Base-by-base conservation (phyloP, 2,329 filamentous ascomycete genomes). In the Didymella arachidicola region DNA sequence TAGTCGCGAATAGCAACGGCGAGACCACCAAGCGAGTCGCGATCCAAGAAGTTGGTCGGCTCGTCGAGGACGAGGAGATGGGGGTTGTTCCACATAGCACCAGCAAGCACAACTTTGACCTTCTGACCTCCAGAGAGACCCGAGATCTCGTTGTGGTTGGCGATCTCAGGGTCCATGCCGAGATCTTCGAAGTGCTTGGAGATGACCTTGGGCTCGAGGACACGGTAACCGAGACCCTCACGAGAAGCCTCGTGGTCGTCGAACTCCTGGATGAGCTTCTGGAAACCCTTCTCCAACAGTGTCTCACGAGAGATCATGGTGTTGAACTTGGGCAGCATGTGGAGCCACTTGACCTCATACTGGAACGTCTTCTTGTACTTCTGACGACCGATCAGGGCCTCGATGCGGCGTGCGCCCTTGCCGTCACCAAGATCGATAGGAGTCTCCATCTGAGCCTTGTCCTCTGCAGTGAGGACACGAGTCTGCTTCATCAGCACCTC, bases 331-430 rank as follows among this genome's bases (percentile, higher is more conserved):
- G 95, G 95, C 19, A 98, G 84, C 79, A 92, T 86, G 64, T 87
- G 85, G 62, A 89, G 82, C 95, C 95, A 99, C 86, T 98, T 97
- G 43, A 97, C 87, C 83, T 98, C 94, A 75, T 98, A 98, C 83
- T 97, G 93, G 86, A 96, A 97, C 39, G 89, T 91, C 87, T 99
- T 99, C 89, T 99, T 98, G 83, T 87, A 97, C 83, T 99, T 99
- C 77, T 97, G 93, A 69, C 95, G 90, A 83, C 95, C 95, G 69
- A 99, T 96, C 27, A 99, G 84, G 16, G 90, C 83, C 78, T 99
- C 95, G 50, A 99, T 83, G 74, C 91, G 90, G 63, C 89, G 87
- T 25, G 83, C 79, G 12, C 92, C 89, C 71, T 87, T 90, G 69
- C 94, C 94, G 68, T 97, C 93, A 42, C 88, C 88, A 44, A 98